These are phyloP conservation scores for Uromyces viciae-fabae DNA, from an alignment of 1,284 basidiomycete genomes.

Conservation along the genomic window DNA sequence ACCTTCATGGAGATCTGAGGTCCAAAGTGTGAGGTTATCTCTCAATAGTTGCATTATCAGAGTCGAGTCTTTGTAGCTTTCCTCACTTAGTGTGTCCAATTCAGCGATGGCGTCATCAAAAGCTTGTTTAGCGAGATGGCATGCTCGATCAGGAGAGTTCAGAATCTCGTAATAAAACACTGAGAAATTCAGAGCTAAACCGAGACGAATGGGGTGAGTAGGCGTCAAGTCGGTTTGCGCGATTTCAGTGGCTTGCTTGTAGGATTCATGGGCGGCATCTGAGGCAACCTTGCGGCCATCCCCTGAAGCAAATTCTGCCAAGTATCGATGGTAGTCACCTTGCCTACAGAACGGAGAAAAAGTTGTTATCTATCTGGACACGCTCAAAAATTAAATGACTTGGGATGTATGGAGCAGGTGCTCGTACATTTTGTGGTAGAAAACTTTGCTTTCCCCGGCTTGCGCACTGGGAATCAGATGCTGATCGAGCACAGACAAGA, in stretches of 20 bases:
- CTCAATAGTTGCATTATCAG: conserved; percentile 58
- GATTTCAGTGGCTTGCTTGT: conserved; percentile 58
- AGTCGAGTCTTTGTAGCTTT: conserved; percentile 59
- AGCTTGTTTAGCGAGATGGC: conserved; percentile 58
- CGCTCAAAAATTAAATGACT: background rate
- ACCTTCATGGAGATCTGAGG: conserved; percentile 11
- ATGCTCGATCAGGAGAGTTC: conserved; percentile 58
- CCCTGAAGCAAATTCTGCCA: conserved; percentile 59
- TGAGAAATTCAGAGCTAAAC: conserved; percentile 59
- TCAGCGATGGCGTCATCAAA: conserved; percentile 60
- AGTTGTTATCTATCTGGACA: background rate
- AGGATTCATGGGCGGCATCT: conserved; percentile 56
- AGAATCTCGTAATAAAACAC: conserved; percentile 60
- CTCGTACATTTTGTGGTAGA: conserved; percentile 54
- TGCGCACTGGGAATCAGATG: conserved; percentile 55
- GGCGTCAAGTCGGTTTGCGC: conserved; percentile 57
- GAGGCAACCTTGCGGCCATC: conserved; percentile 51
- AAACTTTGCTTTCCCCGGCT: conserved; percentile 53
- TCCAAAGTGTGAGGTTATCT: conserved; percentile 58
- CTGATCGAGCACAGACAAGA: conserved; percentile 53
- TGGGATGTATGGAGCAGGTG: background rate
- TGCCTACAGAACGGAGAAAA: conserved; percentile 51
- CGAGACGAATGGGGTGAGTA: conserved; percentile 58
- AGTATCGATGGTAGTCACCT: conserved; percentile 60
- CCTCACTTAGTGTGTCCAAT: conserved; percentile 59